Percentiles rank a stretch among this genome's conserved stretches.
These are phyloP conservation scores for carrot (Daucus carota) DNA, from an alignment of 129 eudicot species.

Conservation along the genomic window DNA sequence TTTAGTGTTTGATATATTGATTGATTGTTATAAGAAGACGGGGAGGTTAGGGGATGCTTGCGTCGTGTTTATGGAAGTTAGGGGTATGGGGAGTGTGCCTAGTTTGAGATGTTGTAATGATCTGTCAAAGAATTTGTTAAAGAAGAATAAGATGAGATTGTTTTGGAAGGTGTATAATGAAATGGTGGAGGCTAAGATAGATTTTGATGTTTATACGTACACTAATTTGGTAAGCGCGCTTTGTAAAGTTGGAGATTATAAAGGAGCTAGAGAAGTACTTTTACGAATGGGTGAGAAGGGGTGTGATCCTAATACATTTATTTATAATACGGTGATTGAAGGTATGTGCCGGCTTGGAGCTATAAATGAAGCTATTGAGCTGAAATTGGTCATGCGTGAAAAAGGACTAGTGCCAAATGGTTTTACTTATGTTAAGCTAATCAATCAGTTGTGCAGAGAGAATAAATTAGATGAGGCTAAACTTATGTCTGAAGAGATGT, in stretches of 20 bases:
- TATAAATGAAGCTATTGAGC: constrained; percentile 28
- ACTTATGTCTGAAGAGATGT: constrained; percentile 26
- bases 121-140: constrained; percentile 31
- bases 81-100: neutral
- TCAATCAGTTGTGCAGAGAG: constrained; percentile 25
- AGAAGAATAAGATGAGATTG: constrained; percentile 24
- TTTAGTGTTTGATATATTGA: constrained; percentile 20
- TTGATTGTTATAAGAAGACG: constrained; percentile 27
- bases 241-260: constrained; percentile 24
- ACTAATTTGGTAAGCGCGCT: constrained; percentile 26
- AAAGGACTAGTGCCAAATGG: constrained; percentile 25
- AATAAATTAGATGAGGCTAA: constrained; percentile 24
- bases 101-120: constrained; percentile 24
- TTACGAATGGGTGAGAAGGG: constrained; percentile 19
- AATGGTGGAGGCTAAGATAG: constrained; percentile 14
- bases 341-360: constrained; percentile 25
- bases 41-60: constrained; percentile 24
- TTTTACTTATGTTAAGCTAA: constrained; percentile 19
- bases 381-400: constrained; percentile 17
- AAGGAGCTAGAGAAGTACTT: constrained; percentile 31
- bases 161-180: constrained; percentile 30
- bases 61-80: constrained; percentile 10
- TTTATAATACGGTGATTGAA: constrained; percentile 17
- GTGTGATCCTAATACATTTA: constrained; percentile 20
- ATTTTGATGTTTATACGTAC: constrained; percentile 22